Evolutionary conservation across 495 filamentous ascomycete genomes (phyloP).

Genomic region (Corynascus novoguineensis): DNA sequence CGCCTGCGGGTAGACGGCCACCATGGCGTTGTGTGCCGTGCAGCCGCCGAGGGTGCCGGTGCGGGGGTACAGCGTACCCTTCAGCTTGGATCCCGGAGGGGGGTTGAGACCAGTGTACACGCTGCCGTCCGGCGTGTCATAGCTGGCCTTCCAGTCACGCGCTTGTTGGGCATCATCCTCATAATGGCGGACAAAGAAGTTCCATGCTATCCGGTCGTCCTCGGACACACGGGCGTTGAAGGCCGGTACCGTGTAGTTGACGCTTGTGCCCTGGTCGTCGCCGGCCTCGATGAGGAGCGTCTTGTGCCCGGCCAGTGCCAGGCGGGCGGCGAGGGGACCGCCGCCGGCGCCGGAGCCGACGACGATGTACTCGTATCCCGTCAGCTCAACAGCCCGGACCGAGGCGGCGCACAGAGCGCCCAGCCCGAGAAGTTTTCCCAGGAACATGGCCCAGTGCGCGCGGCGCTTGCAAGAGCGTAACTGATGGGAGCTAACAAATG

Average conservation of each 20-base stretch:
- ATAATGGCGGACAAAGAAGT: conserved; percentile 45
- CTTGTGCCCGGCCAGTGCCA: conserved; percentile 55
- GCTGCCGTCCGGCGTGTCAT: conserved; percentile 29
- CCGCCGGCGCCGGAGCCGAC: conserved; percentile 62
- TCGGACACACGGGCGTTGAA: conserved; percentile 23
- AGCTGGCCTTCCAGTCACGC: conserved; percentile 41
- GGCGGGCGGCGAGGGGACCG: conserved; percentile 53
- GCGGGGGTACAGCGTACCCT: conserved; percentile 48
- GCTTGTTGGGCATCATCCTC: conserved; percentile 29
- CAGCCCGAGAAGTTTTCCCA: conserved; percentile 13
- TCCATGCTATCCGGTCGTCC: conserved; percentile 37
- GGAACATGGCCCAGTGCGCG: conserved; percentile 16
- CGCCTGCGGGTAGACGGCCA: conserved; percentile 37
- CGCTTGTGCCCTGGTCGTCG: conserved; percentile 42
- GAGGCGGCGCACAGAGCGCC: conserved; percentile 10
- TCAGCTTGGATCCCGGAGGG: conserved; percentile 38
- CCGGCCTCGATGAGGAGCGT: conserved; percentile 58
- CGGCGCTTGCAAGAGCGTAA: too few relatives aligned
- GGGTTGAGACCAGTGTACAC: conserved; percentile 36
- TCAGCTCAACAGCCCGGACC: conserved; percentile 21
- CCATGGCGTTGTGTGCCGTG: conserved; percentile 45
- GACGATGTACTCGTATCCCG: conserved; percentile 57
- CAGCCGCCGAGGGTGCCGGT: conserved; percentile 46
- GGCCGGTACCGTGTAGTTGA: conserved; percentile 27
- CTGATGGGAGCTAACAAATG: too few relatives aligned